Evolutionary conservation across 2,329 filamentous ascomycete genomes (phyloP).

Genomic region (Dactylellina sp.): DNA sequence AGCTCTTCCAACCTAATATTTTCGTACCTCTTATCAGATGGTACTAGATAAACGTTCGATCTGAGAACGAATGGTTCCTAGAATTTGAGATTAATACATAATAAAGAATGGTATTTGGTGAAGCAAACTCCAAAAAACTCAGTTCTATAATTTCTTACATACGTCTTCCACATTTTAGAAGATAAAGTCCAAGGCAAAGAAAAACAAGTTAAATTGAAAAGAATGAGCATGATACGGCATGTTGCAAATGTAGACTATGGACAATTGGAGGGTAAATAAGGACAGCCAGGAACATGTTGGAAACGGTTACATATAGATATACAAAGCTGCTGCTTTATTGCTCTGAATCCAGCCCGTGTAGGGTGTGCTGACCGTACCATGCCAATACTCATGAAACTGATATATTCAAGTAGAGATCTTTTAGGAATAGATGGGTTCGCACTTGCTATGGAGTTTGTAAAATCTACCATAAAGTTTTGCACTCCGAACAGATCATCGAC

Average conservation of each 20-base stretch:
- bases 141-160: too few relatives aligned
- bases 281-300: not conserved
- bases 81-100: too few relatives aligned
- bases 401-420: slow-evolving; percentile 5
- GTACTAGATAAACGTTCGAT: too few relatives aligned
- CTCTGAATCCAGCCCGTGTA: slow-evolving; percentile 8
- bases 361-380: slow-evolving; percentile 9
- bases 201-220: too few relatives aligned
- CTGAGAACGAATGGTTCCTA: too few relatives aligned
- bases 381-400: not conserved
- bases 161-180: too few relatives aligned
- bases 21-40: too few relatives aligned
- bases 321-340: not conserved
- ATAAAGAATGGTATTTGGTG: too few relatives aligned
- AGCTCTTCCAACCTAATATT: too few relatives aligned
- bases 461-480: not conserved
- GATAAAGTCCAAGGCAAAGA: too few relatives aligned
- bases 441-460: not conserved
- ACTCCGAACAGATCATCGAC: slow-evolving; percentile 1
- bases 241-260: not conserved
- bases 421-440: not conserved
- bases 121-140: too few relatives aligned
- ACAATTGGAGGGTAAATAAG: not conserved
- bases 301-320: slow-evolving; percentile 1
- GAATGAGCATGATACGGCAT: too few relatives aligned